phyloP scores from a whole-genome alignment of 129 eudicot genomes.

The Flaveria trinervia region DNA sequence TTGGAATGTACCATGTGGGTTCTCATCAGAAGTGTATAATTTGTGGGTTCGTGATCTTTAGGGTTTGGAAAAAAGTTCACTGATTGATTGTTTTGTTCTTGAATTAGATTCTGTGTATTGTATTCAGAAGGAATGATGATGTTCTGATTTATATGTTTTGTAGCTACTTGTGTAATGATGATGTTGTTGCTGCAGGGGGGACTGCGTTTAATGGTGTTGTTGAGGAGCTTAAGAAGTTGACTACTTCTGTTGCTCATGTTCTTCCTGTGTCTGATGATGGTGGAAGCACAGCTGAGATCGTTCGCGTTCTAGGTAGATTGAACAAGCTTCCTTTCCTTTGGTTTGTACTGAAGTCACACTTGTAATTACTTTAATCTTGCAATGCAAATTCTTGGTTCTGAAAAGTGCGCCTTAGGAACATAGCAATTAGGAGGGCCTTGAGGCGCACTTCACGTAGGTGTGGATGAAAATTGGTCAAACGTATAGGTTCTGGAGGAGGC shows the following conservation, averaged over 20 bases:
- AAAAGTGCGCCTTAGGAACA: not conserved
- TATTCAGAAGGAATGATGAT: too few species aligned
- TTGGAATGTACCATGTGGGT: not conserved
- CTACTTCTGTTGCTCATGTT: slow-evolving; percentile 89
- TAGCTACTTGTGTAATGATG: not conserved
- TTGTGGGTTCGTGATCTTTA: not conserved
- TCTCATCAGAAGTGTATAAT: not conserved
- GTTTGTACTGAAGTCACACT: not conserved
- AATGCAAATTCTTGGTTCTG: not conserved
- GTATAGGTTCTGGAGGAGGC: not conserved
- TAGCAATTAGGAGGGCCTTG: not conserved
- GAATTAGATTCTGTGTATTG: not conserved
- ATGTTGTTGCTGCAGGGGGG: slow-evolving; percentile 61
- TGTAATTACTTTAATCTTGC: too few species aligned
- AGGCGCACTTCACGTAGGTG: not conserved
- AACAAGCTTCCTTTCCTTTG: not conserved
- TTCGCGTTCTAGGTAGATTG: slow-evolving; percentile 83
- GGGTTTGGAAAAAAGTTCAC: not conserved
- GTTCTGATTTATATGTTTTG: not conserved
- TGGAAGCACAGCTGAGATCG: slow-evolving; percentile 99
- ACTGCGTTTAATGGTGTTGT: slow-evolving; percentile 97
- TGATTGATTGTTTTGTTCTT: not conserved
- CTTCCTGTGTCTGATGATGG: slow-evolving; percentile 99
- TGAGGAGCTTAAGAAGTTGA: slow-evolving; percentile 87
- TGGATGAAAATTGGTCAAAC: not conserved